A percentile compares a stretch with the other conserved stretches of the same genome.
phyloP scores from a whole-genome alignment of 2,329 filamentous ascomycete species.

The Aspergillus sp. region DNA sequence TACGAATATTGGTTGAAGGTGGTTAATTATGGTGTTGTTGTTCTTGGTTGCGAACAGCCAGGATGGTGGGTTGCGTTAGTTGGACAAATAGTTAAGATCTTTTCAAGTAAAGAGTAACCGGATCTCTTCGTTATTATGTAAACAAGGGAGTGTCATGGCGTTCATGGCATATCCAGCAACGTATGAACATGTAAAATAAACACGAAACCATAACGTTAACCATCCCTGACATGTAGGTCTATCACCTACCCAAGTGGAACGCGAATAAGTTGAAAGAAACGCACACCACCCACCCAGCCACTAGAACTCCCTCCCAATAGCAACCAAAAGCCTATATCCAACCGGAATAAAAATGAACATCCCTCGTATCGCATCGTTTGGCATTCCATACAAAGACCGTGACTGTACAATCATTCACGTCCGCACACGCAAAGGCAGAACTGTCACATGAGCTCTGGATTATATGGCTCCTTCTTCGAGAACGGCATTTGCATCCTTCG shows the following conservation, averaged over 20 bases:
- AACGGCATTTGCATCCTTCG: slow-evolving; percentile 42
- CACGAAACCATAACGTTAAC: background rate
- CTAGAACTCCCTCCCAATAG: slow-evolving; percentile 19
- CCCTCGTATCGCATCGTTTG: slow-evolving; percentile 16
- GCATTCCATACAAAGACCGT: background rate
- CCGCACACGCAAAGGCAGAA: background rate
- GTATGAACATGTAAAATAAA: background rate
- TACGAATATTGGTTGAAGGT: background rate
- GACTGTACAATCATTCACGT: slow-evolving; percentile 9
- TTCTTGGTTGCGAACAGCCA: background rate
- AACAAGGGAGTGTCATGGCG: background rate
- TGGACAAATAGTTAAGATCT: background rate
- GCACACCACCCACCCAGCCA: slow-evolving; percentile 1
- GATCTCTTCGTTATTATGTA: background rate
- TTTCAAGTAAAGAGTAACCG: background rate
- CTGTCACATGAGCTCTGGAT: slow-evolving; percentile 8
- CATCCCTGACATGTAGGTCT: background rate
- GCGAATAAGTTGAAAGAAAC: background rate
- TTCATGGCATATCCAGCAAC: background rate
- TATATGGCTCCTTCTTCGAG: slow-evolving; percentile 38
- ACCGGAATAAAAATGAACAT: slow-evolving; percentile 11
- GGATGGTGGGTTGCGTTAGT: background rate
- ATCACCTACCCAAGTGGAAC: background rate
- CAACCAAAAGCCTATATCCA: slow-evolving; percentile 14
- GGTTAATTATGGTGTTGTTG: background rate